Conservation (phyloP, 352 stramenopile species). For the Globisporangium parvum region DNA sequence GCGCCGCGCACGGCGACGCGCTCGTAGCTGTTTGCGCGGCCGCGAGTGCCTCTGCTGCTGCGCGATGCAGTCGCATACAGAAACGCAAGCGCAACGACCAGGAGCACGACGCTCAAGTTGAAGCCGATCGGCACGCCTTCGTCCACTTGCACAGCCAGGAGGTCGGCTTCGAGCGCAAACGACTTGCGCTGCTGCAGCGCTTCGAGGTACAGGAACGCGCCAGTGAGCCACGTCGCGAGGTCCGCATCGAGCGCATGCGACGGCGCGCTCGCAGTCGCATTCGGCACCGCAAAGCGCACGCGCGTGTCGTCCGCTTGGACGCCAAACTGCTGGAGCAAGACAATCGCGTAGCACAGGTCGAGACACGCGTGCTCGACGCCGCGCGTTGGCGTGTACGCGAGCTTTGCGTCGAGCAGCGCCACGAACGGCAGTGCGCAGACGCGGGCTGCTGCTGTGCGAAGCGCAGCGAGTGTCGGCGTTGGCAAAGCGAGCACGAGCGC, state of each 20-base stretch:
- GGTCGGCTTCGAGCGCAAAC: constrained; percentile 24
- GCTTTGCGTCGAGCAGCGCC: constrained; percentile 1
- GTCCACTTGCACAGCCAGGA: constrained; percentile 56
- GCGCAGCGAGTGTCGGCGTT: constrained; percentile 28
- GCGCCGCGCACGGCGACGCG: constrained; percentile 23
- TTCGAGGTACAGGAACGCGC: constrained; percentile 64
- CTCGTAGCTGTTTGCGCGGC: constrained; percentile 21
- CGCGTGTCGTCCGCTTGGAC: constrained; percentile 41
- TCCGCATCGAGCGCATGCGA: constrained; percentile 19
- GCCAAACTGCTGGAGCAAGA: constrained; percentile 52
- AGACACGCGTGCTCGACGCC: constrained; percentile 31
- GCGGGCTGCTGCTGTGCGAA: constrained; percentile 28
- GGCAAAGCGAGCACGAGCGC: constrained; percentile 30
- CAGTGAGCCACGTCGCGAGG: constrained; percentile 51
- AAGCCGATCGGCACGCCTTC: constrained; percentile 62
- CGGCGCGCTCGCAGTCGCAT: constrained; percentile 4
- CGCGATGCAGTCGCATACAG: constrained; percentile 32
- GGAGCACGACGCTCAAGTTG: constrained; percentile 58
- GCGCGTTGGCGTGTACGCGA: constrained; percentile 14
- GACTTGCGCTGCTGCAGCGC: constrained; percentile 39
- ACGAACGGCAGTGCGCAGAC: constrained; percentile 27
- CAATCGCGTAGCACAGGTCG: constrained; percentile 55
- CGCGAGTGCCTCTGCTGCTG: constrained; percentile 1
- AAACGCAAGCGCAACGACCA: constrained; percentile 39
- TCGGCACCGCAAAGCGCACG: constrained; percentile 29